Evolutionary conservation across 2,329 filamentous ascomycete genomes (phyloP), one percentile per base, ranked within the genome.

Genomic region (Trichophyton benhamiae): DNA sequence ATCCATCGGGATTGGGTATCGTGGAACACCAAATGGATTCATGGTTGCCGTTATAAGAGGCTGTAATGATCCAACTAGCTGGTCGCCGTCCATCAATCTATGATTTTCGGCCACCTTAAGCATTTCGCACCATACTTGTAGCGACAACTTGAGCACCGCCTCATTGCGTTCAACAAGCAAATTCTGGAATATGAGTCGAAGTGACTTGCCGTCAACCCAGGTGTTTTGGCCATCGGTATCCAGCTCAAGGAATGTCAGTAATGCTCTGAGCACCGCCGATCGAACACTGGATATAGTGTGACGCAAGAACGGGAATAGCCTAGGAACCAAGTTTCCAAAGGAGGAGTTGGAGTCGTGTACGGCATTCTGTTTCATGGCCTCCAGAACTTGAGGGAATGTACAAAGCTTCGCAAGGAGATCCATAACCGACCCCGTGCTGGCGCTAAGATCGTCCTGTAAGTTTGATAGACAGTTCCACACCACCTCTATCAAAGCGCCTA

Each of bases 371-470:
- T 95, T 95, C 94, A 99, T 99, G 13, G 92, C 88, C 63, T 92
- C 85, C 36, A 99, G 77, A 6, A 97, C 92, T 75, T 96, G 84
- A 0, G 89, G 89, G 77, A 96, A 99, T 65, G 91, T 88, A 77
- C 94, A 99, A 1, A 99, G 83, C 63, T 94, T 97, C 13, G 95
- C 94, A 17, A 99, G 81, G 46, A 99, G 82, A 72, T 99, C 95
- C 95, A 99, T 99, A 60, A 99, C 95, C 61, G 91, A 95, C 57
- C 94, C 94, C 8, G 95, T 99, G 72, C 94, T 97, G 3, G 94
- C 94, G 72, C 91, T 97, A 17, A 99, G 80, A 71, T 99, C 94
- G 71, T 99, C 94, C 66, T 92, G 91, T n/a, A 99, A 79, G 71
- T 95, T 95, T 2, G 92, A 95, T 25, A 99, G 79, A 76, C 94